phyloP scores from a whole-genome alignment of 179 eudicot genomes.

The Sideroxylon spinosum region DNA sequence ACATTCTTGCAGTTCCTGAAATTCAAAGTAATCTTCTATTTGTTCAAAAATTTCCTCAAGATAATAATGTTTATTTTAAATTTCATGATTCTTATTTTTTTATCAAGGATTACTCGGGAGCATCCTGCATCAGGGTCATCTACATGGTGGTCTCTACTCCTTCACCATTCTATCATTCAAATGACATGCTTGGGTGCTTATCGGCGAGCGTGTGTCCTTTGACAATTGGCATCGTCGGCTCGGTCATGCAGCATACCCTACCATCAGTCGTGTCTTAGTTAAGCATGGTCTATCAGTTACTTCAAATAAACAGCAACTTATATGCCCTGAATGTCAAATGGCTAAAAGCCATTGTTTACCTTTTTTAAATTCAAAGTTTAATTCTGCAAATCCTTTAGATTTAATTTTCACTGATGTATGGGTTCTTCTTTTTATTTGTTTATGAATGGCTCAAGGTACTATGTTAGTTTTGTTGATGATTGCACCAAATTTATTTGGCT shows the following conservation, averaged over 20 bases:
- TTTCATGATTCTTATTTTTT: neutral
- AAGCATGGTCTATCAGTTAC: no score
- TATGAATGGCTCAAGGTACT: neutral
- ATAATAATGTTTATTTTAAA: constrained; percentile 7
- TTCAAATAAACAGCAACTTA: neutral
- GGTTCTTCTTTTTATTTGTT: neutral
- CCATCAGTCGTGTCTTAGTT: neutral
- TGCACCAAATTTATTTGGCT: constrained; percentile 3
- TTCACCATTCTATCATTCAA: no score
- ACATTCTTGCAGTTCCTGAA: neutral
- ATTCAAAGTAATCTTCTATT: neutral
- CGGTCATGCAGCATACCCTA: neutral
- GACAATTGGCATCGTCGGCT: neutral
- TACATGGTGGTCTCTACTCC: no score
- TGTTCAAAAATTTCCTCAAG: neutral
- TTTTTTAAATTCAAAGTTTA: no score
- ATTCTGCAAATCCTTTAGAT: neutral
- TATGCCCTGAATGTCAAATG: neutral
- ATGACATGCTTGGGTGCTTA: no score
- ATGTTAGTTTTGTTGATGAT: constrained; percentile 7
- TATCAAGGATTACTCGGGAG: neutral
- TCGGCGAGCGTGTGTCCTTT: no score
- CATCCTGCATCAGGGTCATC: no score
- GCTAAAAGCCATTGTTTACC: neutral
- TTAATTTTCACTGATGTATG: neutral